phyloP scores from a whole-genome alignment of 1,284 basidiomycete species.

The Ganoderma resinaceum region DNA sequence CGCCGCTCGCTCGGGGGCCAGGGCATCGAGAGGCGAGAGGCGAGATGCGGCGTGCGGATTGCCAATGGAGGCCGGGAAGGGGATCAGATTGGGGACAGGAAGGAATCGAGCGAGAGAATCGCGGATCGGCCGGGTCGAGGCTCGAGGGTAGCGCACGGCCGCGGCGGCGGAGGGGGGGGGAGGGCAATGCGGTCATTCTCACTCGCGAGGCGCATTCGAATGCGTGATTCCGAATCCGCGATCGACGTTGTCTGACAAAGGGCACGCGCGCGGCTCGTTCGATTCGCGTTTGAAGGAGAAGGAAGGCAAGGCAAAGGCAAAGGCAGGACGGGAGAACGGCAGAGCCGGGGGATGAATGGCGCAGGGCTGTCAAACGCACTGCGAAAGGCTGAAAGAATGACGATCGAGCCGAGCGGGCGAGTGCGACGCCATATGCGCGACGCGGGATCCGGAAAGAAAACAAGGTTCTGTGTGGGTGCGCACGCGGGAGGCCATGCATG shows the following conservation, averaged over 20 bases:
- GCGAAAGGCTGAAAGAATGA: background rate
- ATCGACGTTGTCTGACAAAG: background rate
- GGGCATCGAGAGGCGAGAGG: background rate
- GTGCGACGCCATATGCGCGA: background rate
- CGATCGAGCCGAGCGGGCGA: background rate
- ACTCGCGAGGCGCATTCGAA: background rate
- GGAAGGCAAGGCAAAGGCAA: background rate
- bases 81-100: background rate
- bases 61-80: background rate
- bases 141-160: background rate
- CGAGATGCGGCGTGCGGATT: background rate
- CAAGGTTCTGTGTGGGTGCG: background rate
- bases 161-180: background rate
- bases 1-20: background rate
- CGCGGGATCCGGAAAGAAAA: background rate
- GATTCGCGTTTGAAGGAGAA: conserved; percentile 2
- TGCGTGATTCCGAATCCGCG: too few relatives aligned
- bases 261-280: too few relatives aligned
- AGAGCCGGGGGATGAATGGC: background rate
- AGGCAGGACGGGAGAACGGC: background rate
- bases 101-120: background rate
- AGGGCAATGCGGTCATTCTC: background rate
- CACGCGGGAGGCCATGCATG: background rate
- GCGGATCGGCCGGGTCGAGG: background rate
- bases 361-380: background rate